Base-by-base conservation (phyloP, 225 moss, liverwort and hornwort genomes). In the Thuidium tamariscinum region DNA sequence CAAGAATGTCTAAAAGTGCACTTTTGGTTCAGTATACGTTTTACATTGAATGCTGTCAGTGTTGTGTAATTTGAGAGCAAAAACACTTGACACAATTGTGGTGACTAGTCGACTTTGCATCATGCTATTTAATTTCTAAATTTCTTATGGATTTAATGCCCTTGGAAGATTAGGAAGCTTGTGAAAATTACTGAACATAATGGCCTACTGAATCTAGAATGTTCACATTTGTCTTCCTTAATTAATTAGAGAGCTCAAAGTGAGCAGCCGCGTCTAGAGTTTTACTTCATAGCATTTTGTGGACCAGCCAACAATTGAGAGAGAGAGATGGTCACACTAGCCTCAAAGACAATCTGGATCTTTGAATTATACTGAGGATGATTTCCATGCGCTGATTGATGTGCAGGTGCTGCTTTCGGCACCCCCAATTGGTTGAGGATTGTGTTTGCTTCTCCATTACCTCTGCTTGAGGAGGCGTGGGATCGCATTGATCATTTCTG, bases 401-500 rank as follows among this genome's bases (percentile, higher is more conserved):
- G 3, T 65, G 59, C 93, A 97, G 96, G 97, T 56, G 55, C 92
- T 82, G 93, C 91, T n/a, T 97, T 97, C 82, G 96, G 97, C 51
- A 84, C 73, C 9, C 89, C 94, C 22, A 91, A 92, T 84, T 97
- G 96, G 96, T 83, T 97, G 71, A 92, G 97, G 63, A 77, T 96
- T 51, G 96, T 95, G 62, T 97, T 97, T 83, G 97, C 93, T 55
- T 91, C 92, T 76, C 94, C 97, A 30, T 51, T 91, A 74, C 59
- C 89, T 36, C 44, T 93, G 74, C 92, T 96, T 20, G 90, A 77
- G 57, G 92, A 92, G 91, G 97, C 95, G 27, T 97, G 95, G 95
- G 95, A 97, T 83, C 96, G 97, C 26, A 93, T 96, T 65, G 94
- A 95, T 76, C 64, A 75, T 10, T 97, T 97, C 85, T 97, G 97